phyloP scores from a whole-genome alignment of 2,329 filamentous ascomycete genomes.

The Passalora sequoiae region DNA sequence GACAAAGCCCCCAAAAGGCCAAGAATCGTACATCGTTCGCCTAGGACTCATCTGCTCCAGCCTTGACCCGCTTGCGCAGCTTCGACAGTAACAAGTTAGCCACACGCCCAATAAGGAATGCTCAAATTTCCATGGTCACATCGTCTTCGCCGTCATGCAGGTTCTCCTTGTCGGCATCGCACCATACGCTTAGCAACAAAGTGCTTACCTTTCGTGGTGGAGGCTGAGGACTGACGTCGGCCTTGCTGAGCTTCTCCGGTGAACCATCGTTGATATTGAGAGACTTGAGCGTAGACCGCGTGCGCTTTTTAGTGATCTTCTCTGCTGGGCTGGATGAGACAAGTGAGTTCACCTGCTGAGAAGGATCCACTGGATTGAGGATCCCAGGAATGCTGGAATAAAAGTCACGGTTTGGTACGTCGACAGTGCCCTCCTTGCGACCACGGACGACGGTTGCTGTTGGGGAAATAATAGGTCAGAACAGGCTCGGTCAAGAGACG shows the following conservation, averaged over 20 bases:
- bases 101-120: constrained; percentile 2
- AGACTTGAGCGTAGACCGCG: constrained; percentile 22
- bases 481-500: background rate
- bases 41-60: constrained; percentile 7
- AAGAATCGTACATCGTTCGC: background rate
- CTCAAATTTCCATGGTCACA: constrained; percentile 6
- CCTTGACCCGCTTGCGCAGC: constrained; percentile 17
- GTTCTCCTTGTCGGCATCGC: constrained; percentile 8
- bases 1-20: background rate
- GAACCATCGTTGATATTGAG: constrained; percentile 23
- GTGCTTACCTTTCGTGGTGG: constrained; percentile 24
- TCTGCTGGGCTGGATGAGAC: constrained; percentile 16
- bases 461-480: too few relatives aligned
- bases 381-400: constrained; percentile 19
- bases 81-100: constrained; percentile 8
- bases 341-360: constrained; percentile 9
- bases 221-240: constrained; percentile 1
- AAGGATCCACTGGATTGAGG: constrained; percentile 14
- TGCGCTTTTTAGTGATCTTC: constrained; percentile 25
- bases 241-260: constrained; percentile 23
- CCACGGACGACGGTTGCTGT: constrained; percentile 21
- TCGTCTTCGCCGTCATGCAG: background rate
- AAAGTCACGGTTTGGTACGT: constrained; percentile 24
- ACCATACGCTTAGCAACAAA: background rate
- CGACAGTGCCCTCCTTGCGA: constrained; percentile 25